Conservation (phyloP, 768 basidiomycete species). For the Imleria badia region DNA sequence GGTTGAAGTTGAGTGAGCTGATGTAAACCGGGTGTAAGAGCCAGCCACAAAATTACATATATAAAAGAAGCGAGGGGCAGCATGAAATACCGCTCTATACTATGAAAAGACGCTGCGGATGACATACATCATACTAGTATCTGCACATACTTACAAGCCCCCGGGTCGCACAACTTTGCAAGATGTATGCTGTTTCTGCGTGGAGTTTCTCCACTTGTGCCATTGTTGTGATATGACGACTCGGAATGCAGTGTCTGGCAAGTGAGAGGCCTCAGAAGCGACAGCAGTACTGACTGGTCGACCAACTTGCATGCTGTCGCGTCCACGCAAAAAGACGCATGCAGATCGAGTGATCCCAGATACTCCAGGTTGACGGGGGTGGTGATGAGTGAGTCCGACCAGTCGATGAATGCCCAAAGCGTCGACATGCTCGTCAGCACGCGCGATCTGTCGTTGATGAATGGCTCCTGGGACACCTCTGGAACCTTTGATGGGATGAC, state of each 20-base stretch:
- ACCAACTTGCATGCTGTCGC: constrained; percentile 80
- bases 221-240: constrained; percentile 60
- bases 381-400: constrained; percentile 73
- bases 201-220: constrained; percentile 65
- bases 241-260: constrained; percentile 61
- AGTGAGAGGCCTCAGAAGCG: constrained; percentile 59
- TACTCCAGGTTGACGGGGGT: constrained; percentile 61
- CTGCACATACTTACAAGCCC: too few relatives aligned
- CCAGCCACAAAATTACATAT: too few relatives aligned
- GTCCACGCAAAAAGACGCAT: constrained; percentile 69
- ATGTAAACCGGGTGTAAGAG: too few relatives aligned
- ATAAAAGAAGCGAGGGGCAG: too few relatives aligned
- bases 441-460: constrained; percentile 65
- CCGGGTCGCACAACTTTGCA: constrained; percentile 81
- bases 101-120: too few relatives aligned
- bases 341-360: constrained; percentile 63
- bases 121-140: too few relatives aligned
- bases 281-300: constrained; percentile 69
- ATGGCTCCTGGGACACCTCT: constrained; percentile 44
- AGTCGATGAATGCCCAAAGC: constrained; percentile 78
- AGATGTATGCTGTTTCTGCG: constrained; percentile 69
- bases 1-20: too few relatives aligned
- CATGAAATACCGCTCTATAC: too few relatives aligned
- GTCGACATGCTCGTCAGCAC: constrained; percentile 66
- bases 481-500: constrained; percentile 69